Percentiles rank a stretch among this genome's conserved stretches.
phyloP scores from a whole-genome alignment of 1,139 yeast species.

The Candida pseudoviswanathii region DNA sequence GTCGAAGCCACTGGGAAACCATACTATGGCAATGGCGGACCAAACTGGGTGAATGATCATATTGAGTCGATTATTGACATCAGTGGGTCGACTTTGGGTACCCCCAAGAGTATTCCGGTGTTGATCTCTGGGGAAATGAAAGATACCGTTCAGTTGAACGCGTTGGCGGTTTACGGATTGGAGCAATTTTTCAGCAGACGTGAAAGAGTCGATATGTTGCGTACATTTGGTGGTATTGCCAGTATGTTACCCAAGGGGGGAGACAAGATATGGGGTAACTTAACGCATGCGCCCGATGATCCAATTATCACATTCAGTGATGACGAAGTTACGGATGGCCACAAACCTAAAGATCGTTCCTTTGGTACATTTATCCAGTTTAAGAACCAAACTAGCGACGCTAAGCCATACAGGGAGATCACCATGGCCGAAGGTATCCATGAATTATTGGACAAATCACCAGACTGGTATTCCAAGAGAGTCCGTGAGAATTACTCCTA shows the following conservation, averaged over 20 bases:
- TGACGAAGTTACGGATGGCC: constrained; percentile 8
- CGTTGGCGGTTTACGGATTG: constrained; percentile 89
- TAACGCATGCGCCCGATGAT: constrained; percentile 64
- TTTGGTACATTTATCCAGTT: constrained; percentile 81
- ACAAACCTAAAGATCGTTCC: constrained; percentile 41
- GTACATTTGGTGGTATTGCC: constrained; percentile 91
- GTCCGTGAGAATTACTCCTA: constrained; percentile 72
- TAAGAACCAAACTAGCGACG: constrained; percentile 28
- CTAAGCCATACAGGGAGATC: constrained; percentile 38
- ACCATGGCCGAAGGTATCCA: constrained; percentile 72
- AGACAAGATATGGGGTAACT: constrained; percentile 80
- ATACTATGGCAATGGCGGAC: constrained; percentile 85
- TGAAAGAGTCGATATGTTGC: constrained; percentile 83
- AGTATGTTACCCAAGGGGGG: constrained; percentile 98
- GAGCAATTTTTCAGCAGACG: constrained; percentile 90
- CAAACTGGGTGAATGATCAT: constrained; percentile 81
- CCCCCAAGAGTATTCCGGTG: constrained; percentile 93
- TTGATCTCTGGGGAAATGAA: constrained; percentile 95
- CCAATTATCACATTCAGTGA: constrained; percentile 27
- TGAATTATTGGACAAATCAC: constrained; percentile 62
- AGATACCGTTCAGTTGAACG: constrained; percentile 92
- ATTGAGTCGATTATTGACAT: constrained; percentile 82
- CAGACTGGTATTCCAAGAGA: constrained; percentile 72
- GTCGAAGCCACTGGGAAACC: constrained; percentile 79
- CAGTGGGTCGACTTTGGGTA: constrained; percentile 85